Conservation (phyloP, 176 grass and related monocot species). For the Rhynchospora breviuscula region DNA sequence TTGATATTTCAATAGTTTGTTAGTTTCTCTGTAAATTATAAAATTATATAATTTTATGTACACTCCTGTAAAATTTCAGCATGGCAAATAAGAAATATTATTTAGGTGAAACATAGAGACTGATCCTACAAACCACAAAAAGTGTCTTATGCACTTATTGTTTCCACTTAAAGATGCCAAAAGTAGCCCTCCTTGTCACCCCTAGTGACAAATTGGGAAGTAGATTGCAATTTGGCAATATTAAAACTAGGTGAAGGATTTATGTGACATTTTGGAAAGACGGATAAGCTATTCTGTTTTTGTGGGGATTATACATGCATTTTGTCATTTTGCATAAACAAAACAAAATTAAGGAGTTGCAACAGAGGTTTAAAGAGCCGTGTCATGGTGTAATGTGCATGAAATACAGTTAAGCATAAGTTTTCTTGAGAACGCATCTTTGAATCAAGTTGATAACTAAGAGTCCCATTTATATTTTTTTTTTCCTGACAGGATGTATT, state of each 20-base stretch:
- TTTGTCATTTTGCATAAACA: background rate
- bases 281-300: background rate
- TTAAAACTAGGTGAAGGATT: background rate
- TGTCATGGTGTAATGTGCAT: background rate
- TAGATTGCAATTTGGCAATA: background rate
- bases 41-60: background rate
- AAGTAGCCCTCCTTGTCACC: background rate
- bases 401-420: background rate
- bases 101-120: background rate
- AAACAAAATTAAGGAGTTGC: background rate
- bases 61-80: background rate
- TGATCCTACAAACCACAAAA: background rate
- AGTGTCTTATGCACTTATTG: background rate
- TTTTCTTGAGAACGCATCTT: background rate
- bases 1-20: background rate
- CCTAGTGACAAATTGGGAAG: background rate
- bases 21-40: background rate
- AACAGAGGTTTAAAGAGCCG: background rate
- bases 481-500: slow-evolving; percentile 61
- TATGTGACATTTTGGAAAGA: background rate
- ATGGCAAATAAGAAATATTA: background rate
- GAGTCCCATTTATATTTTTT: background rate
- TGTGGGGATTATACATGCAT: background rate
- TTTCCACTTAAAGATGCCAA: background rate
- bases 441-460: background rate